These are phyloP conservation scores for Podochytrium sp. DNA, from an alignment of 192 early-diverging fungal species.

Conservation along the genomic window DNA sequence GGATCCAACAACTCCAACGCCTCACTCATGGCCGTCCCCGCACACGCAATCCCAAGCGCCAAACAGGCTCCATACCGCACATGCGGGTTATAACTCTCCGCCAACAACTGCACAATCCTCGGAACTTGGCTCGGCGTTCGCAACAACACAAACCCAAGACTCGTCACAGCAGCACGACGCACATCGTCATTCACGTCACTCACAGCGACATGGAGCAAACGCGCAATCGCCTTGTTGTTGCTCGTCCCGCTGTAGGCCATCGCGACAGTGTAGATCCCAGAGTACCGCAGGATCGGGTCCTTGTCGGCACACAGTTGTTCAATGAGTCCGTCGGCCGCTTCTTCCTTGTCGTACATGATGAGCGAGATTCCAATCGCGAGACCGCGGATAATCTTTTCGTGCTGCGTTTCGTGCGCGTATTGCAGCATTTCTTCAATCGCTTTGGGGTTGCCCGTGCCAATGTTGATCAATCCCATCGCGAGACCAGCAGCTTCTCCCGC, in stretches of 20 bases:
- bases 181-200: constrained; percentile 99
- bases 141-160: constrained; percentile 93
- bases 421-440: constrained; percentile 94
- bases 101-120: constrained; percentile 94
- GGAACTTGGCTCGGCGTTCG: constrained; percentile 95
- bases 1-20: constrained; percentile 95
- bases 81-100: constrained; percentile 98
- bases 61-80: constrained; percentile 96
- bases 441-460: constrained; percentile 81
- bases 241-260: constrained; percentile 98
- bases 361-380: constrained; percentile 91
- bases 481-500: constrained; percentile 96
- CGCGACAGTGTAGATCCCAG: constrained; percentile 95
- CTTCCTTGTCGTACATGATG: constrained; percentile 97
- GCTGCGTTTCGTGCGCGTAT: constrained; percentile 98
- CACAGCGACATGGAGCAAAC: constrained; percentile 95
- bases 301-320: constrained; percentile 86
- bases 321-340: constrained; percentile 90
- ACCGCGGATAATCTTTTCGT: constrained; percentile 99
- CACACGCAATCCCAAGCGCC: constrained; percentile 96
- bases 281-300: constrained; percentile 94
- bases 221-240: constrained; percentile 94
- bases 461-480: constrained; percentile 96
- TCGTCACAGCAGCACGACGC: constrained; percentile 96
- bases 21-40: constrained; percentile 88